Base-by-base conservation (phyloP, 169 alveolate genomes). In the Babesia caballi region DNA sequence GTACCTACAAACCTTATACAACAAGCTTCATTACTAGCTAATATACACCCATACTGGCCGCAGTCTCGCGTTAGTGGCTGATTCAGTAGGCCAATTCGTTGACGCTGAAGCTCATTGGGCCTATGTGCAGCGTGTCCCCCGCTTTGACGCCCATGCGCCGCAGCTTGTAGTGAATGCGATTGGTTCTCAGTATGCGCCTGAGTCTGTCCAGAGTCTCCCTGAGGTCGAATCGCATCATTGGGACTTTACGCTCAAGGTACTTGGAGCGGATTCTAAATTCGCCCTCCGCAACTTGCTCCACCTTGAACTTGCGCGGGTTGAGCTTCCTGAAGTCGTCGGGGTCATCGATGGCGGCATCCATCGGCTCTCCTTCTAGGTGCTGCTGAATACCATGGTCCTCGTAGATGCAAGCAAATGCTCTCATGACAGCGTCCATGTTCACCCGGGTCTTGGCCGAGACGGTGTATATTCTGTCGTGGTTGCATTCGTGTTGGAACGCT, bases 231-330 rank as follows among this genome's bases (percentile, higher is more conserved):
- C 88, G 51, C 81, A 88, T 84, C 89, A 88, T 88, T 25, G 82
- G 70, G 23, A 88, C 84, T 59, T 88, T 87, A 23, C 90, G 69
- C 75, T 88, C 91, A 38, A 88, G 66, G 56, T 84, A 88, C 41
- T 53, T 50, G 7, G 90, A 84, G 40, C 36, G 46, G 4, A 88
- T 61, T 35, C 85, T 83, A 44, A 65, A 88, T 41, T 66, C 59
- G 12, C 88, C 69, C 40, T 88, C 91, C 49, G 59, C 66, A 19
- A 75, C 76, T 32, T 76, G 35, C 44, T 73, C 71, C 41, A 88
- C 70, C 73, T 68, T 60, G 70, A 75, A 88, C 36, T 67, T 68
- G 38, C 71, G 58, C 44, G 91, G 91, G 41, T 63, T 60, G 21
- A 65, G 60, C 23, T 81, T 74, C 30, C 90, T 88, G 69, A 85